Conservation (phyloP, 2,329 filamentous ascomycete species). For the Diaporthe vaccinii region DNA sequence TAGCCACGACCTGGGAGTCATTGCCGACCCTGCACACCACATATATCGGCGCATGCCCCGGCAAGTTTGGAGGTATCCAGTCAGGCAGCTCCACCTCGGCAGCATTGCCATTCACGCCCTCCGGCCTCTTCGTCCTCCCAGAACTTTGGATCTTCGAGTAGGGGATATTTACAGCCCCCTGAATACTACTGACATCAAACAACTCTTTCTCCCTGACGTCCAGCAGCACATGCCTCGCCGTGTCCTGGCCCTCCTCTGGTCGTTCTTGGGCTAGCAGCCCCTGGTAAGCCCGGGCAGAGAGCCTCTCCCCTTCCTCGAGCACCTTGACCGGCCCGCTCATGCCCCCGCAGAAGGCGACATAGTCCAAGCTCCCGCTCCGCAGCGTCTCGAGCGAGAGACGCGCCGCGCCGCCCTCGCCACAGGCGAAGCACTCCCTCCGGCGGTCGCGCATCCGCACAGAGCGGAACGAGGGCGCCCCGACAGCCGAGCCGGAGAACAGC, state of each 20-base stretch:
- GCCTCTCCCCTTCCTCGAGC: constrained; percentile 74
- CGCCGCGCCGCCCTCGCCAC: constrained; percentile 69
- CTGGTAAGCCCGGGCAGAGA: constrained; percentile 73
- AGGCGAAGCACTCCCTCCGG: constrained; percentile 81
- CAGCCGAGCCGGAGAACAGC: constrained; percentile 60
- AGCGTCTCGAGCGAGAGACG: constrained; percentile 73
- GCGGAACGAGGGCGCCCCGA: constrained; percentile 68
- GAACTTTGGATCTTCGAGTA: constrained; percentile 64
- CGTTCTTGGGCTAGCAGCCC: constrained; percentile 42
- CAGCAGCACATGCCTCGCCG: constrained; percentile 70
- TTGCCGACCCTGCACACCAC: constrained; percentile 82
- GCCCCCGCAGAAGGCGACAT: constrained; percentile 87
- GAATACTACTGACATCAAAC: constrained; percentile 83
- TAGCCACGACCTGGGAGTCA: constrained; percentile 80
- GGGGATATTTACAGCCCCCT: constrained; percentile 81
- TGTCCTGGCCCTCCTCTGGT: constrained; percentile 21
- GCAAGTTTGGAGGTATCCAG: constrained; percentile 47
- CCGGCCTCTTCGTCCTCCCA: constrained; percentile 43
- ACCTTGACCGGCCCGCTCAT: constrained; percentile 63
- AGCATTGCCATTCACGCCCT: neutral
- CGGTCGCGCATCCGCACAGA: constrained; percentile 80
- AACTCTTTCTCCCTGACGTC: constrained; percentile 90
- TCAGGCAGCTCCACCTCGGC: neutral
- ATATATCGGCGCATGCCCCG: constrained; percentile 70
- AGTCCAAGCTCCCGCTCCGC: constrained; percentile 78